Base-by-base conservation (phyloP, 768 basidiomycete genomes). In the Nidularia pulvinata region DNA sequence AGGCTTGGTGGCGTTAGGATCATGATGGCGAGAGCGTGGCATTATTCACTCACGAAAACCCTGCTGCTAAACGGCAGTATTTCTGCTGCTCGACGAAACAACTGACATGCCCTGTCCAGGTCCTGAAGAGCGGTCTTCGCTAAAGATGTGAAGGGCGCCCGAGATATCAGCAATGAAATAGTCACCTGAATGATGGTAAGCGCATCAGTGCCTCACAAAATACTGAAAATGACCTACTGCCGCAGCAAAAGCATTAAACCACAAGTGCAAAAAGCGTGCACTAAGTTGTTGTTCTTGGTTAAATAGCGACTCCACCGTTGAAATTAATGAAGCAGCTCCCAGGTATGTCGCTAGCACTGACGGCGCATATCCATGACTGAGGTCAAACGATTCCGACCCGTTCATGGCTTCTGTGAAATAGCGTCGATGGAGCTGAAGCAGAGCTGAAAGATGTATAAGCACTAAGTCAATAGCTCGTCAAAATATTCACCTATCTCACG, bases 201-300 rank as follows among this genome's bases (percentile, higher is more conserved):
- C 25, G 14, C 10, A 22, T 46, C 25, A 25, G 10, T 10, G 10
- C 4, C 16, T 32, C 34, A 30, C 14, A 13, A 22, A 49, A 46
- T 43, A 32, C 56, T 48, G 14, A n/a, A 59, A 42, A 13, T 34
- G n/a, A 7, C 85, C 68, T 64, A 88, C 88, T 54, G 84, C 84
- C 6, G 85, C 85, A 44, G 88, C 88, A 64, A 88, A 88, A 16
- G 81, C 75, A 61, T 90, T 88, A 54, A 86, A 85, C 88, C 89
- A 91, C 60, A 88, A 83, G 63, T 83, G 80, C 66, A 87, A 76
- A 58, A 88, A 86, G 33, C 89, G 78, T 49, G 79, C 78, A 56
- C 81, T 83, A 48, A 89, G 66, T 57, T 84, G 80, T 6, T 82
- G 79, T 62, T 87, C 81, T 55, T 79, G 75, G 37, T 78, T 70